phyloP scores from a whole-genome alignment of 768 basidiomycete species.

The Nidula microcarpa region DNA sequence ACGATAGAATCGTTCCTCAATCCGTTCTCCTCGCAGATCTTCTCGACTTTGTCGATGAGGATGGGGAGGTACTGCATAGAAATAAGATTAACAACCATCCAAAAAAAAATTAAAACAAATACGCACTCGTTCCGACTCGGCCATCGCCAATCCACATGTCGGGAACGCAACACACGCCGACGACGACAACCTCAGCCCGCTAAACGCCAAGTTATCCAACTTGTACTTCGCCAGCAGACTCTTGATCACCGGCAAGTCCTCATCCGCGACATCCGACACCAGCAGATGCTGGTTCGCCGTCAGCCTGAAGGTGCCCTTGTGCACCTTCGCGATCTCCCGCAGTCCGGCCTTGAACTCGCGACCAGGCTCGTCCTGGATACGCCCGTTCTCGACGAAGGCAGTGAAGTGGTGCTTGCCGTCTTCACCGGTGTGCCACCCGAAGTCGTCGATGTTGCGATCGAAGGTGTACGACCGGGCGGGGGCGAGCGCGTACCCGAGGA shows the following conservation, averaged over 20 bases:
- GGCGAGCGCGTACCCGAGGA: constrained; percentile 72
- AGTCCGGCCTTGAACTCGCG: constrained; percentile 91
- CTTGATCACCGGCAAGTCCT: constrained; percentile 78
- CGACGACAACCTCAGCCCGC: constrained; percentile 79
- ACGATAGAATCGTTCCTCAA: constrained; percentile 92
- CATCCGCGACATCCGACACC: constrained; percentile 75
- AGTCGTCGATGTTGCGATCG: constrained; percentile 89
- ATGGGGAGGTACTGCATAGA: constrained; percentile 77
- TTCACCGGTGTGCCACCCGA: constrained; percentile 86
- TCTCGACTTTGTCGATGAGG: constrained; percentile 92
- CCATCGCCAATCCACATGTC: constrained; percentile 69
- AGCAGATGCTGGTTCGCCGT: constrained; percentile 95
- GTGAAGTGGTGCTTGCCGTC: constrained; percentile 91
- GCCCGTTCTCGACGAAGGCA: constrained; percentile 95
- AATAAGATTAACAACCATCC: not conserved
- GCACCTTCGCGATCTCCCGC: constrained; percentile 87
- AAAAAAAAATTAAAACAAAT: not conserved
- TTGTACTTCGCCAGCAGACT: constrained; percentile 77
- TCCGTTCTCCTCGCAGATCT: constrained; percentile 90
- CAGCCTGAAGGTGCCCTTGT: constrained; percentile 91
- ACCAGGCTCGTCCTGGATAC: constrained; percentile 91
- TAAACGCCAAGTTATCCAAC: constrained; percentile 81
- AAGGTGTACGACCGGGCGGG: constrained; percentile 79
- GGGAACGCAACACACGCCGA: constrained; percentile 98
- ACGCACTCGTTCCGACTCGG: constrained; percentile 52